Evolutionary conservation across 768 basidiomycete genomes (phyloP).

Genomic region (Hebeloma cylindrosporum): DNA sequence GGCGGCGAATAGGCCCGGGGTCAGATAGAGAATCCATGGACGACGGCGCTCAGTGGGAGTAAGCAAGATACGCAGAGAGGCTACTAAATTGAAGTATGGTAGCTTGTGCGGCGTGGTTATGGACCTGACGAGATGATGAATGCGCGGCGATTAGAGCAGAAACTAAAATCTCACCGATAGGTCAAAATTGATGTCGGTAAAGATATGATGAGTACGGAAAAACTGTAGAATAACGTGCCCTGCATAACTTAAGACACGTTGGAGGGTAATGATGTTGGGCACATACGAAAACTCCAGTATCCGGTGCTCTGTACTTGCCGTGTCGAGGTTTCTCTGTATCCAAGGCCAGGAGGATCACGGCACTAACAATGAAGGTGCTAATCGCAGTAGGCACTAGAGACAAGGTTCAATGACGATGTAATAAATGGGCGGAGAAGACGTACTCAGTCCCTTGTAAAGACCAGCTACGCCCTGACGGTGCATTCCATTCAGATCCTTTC

Average conservation of each 20-base stretch:
- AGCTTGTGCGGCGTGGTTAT: slow-evolving; percentile 83
- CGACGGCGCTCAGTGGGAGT: slow-evolving; percentile 78
- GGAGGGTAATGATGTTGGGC: not conserved
- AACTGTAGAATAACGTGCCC: slow-evolving; percentile 64
- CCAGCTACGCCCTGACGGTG: slow-evolving; percentile 57
- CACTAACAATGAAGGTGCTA: slow-evolving; percentile 54
- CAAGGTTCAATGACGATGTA: not conserved
- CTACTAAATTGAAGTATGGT: slow-evolving; percentile 55
- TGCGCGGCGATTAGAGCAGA: not conserved
- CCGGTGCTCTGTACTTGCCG: slow-evolving; percentile 63
- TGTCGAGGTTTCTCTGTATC: slow-evolving; percentile 61
- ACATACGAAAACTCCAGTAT: slow-evolving; percentile 50
- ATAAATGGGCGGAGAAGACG: slow-evolving; percentile 16
- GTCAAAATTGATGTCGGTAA: slow-evolving; percentile 74
- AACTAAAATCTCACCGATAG: slow-evolving; percentile 55
- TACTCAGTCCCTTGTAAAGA: slow-evolving; percentile 78
- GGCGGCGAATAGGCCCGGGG: slow-evolving; percentile 70
- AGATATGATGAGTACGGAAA: slow-evolving; percentile 63
- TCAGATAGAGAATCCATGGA: slow-evolving; percentile 81
- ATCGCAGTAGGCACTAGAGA: slow-evolving; percentile 43
- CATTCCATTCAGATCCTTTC: not conserved
- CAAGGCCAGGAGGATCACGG: slow-evolving; percentile 57
- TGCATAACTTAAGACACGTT: slow-evolving; percentile 17
- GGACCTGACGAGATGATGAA: slow-evolving; percentile 44
- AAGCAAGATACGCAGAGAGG: slow-evolving; percentile 67